These are phyloP conservation scores for Boletus coccyginus DNA, from an alignment of 768 basidiomycete species.

Conservation along the genomic window DNA sequence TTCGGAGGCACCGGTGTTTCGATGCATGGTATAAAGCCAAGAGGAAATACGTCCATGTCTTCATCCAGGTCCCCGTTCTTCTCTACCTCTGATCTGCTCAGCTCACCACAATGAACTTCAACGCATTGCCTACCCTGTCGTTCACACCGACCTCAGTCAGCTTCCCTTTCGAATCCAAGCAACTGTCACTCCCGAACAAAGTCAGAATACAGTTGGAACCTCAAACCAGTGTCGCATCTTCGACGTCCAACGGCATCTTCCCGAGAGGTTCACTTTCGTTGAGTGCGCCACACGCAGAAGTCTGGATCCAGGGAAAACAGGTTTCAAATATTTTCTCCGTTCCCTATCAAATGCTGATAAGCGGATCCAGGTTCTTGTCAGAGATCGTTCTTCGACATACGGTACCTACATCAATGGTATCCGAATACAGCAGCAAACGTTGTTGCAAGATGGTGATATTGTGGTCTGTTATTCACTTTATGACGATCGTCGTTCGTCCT, in stretches of 20 bases:
- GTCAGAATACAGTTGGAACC: slow-evolving; percentile 33
- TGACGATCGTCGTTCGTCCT: not conserved
- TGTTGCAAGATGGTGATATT: slow-evolving; percentile 41
- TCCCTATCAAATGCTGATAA: slow-evolving; percentile 7
- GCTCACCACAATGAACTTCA: slow-evolving; percentile 21
- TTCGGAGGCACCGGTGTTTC: slow-evolving; percentile 4
- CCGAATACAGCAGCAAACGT: slow-evolving; percentile 36
- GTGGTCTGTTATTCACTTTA: slow-evolving; percentile 34
- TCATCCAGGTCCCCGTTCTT: not conserved
- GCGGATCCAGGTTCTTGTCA: slow-evolving; percentile 40
- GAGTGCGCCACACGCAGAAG: slow-evolving; percentile 42
- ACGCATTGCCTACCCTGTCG: slow-evolving; percentile 30
- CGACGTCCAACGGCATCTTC: slow-evolving; percentile 42
- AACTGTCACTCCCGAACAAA: slow-evolving; percentile 31
- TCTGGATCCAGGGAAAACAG: slow-evolving; percentile 45
- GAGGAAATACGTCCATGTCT: not conserved
- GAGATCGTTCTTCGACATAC: slow-evolving; percentile 44
- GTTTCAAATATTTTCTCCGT: slow-evolving; percentile 24
- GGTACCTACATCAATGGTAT: slow-evolving; percentile 49
- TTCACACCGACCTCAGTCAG: slow-evolving; percentile 35
- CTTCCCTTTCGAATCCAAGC: slow-evolving; percentile 39
- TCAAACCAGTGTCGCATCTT: slow-evolving; percentile 27
- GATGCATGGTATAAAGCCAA: slow-evolving; percentile 21
- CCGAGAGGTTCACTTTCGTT: slow-evolving; percentile 38
- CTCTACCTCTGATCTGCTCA: not conserved